Evolutionary conservation across 495 filamentous ascomycete genomes (phyloP).

Genomic region (Rostrohypoxylon terebratum): DNA sequence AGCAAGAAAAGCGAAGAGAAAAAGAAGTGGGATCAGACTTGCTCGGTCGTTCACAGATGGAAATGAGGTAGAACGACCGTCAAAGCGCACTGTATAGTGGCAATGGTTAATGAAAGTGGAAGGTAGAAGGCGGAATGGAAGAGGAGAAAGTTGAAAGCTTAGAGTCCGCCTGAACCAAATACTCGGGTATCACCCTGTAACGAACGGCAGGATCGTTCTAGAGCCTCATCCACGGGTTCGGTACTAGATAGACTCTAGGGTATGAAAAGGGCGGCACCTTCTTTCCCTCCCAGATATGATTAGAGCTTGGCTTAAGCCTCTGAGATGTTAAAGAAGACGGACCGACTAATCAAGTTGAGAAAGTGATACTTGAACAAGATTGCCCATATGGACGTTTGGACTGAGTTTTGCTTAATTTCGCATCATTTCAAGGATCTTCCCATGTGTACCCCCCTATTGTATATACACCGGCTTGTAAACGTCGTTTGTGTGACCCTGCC

Average conservation of each 20-base stretch:
- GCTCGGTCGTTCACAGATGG: background rate
- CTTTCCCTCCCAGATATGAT: background rate
- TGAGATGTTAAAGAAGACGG: slow-evolving; percentile 8
- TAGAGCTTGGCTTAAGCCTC: background rate
- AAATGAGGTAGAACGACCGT: background rate
- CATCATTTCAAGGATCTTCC: background rate
- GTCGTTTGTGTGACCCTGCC: background rate
- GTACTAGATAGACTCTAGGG: no score
- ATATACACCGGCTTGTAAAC: background rate
- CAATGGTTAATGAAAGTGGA: background rate
- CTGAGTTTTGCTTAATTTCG: background rate
- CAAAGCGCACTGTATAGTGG: background rate
- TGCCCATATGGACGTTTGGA: background rate
- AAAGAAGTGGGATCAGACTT: background rate
- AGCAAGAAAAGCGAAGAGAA: background rate
- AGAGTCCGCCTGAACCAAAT: background rate
- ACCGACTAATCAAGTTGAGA: slow-evolving; percentile 2
- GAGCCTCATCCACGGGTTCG: background rate
- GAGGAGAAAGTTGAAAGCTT: background rate
- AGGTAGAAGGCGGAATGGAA: background rate
- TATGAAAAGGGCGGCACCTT: background rate
- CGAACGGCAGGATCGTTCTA: background rate
- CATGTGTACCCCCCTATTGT: background rate
- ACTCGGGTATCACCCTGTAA: background rate
- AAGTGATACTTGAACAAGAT: slow-evolving; percentile 11